These are phyloP conservation scores for Trametopsis cervina DNA, from an alignment of 768 basidiomycete genomes.

Conservation along the genomic window DNA sequence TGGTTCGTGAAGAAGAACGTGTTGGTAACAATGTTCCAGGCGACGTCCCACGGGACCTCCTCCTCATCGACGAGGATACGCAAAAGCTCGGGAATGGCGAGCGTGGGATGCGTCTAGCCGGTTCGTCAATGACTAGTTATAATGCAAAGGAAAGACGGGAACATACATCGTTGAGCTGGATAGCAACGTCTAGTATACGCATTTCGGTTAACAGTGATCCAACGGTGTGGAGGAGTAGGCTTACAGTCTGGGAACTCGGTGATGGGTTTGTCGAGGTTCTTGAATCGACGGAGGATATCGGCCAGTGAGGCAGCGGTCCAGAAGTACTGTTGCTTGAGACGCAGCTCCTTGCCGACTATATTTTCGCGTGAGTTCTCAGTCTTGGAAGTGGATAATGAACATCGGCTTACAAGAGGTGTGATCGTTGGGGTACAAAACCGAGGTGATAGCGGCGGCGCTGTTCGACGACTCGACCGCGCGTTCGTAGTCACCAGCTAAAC, in stretches of 20 bases:
- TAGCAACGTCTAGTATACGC: constrained; percentile 58
- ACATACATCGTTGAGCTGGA: constrained; percentile 89
- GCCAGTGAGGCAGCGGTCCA: constrained; percentile 85
- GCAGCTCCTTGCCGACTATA: constrained; percentile 76
- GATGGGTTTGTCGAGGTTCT: constrained; percentile 78
- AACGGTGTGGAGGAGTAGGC: constrained; percentile 18
- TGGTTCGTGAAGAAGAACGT: constrained; percentile 97
- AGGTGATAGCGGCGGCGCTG: constrained; percentile 88
- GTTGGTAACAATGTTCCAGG: constrained; percentile 85
- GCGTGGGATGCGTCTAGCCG: constrained; percentile 82
- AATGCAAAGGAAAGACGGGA: not conserved
- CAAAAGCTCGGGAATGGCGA: constrained; percentile 94
- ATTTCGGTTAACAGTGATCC: constrained; percentile 2
- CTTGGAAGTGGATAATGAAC: not conserved
- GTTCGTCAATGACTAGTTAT: not conserved
- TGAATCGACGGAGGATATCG: constrained; percentile 91
- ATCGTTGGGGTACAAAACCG: constrained; percentile 95
- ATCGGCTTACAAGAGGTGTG: constrained; percentile 49
- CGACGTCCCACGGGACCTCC: constrained; percentile 71
- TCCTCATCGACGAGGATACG: constrained; percentile 90
- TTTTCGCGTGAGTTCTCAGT: not conserved
- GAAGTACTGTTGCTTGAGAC: constrained; percentile 96
- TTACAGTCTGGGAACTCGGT: constrained; percentile 76
- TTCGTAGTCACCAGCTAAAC: constrained; percentile 85
- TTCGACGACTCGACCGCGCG: constrained; percentile 82